phyloP scores from a whole-genome alignment of 1,284 basidiomycete genomes.

The Microbotryum silenes-acaulis region DNA sequence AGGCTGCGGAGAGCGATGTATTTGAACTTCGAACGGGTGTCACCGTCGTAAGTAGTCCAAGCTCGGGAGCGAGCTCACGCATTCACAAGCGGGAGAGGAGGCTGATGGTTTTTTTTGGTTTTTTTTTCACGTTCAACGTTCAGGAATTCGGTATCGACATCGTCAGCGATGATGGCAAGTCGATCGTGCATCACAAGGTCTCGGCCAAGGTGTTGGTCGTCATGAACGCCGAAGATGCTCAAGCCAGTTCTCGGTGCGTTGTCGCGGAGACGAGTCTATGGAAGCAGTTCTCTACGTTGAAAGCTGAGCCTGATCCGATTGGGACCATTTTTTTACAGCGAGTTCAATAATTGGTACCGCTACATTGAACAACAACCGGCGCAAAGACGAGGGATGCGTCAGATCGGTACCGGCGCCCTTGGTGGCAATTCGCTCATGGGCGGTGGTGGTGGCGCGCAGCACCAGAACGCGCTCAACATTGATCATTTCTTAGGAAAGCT shows the following conservation, averaged over 20 bases:
- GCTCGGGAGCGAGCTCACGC: not conserved
- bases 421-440: conserved; percentile 36
- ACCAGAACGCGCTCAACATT: conserved; percentile 44
- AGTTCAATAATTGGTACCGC: conserved; percentile 34
- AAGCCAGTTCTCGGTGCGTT: conserved; percentile 28
- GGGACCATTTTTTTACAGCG: conserved; percentile 11
- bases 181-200: conserved; percentile 96
- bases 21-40: conserved; percentile 93
- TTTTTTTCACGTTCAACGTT: not conserved
- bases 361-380: conserved; percentile 24
- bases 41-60: conserved; percentile 59
- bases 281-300: not conserved
- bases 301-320: not conserved
- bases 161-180: conserved; percentile 96
- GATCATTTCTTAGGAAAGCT: conserved; percentile 47
- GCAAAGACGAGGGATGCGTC: conserved; percentile 9
- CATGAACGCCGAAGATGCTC: conserved; percentile 73
- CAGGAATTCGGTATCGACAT: conserved; percentile 99
- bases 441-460: conserved; percentile 38
- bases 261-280: too few relatives aligned
- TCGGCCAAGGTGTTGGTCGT: conserved; percentile 87
- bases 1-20: conserved; percentile 86
- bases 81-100: not conserved
- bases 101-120: not conserved
- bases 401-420: not conserved